Evolutionary conservation across 257 asterid genomes (phyloP).

Genomic region (Jaltomata sinuosa): DNA sequence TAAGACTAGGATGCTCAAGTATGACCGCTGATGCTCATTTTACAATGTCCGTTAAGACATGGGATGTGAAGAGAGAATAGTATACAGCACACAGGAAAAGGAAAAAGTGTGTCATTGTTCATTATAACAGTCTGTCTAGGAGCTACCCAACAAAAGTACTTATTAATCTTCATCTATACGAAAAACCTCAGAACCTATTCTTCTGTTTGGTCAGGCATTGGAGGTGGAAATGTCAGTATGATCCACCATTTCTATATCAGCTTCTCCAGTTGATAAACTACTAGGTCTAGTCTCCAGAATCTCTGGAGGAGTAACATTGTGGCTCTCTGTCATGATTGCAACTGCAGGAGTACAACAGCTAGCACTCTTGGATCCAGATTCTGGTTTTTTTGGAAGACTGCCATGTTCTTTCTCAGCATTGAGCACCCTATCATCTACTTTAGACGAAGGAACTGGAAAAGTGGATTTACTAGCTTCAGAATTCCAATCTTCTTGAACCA

Average conservation of each 20-base stretch:
- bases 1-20: neutral
- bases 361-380: neutral
- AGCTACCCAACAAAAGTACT: neutral
- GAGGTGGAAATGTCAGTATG: neutral
- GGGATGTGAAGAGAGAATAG: neutral
- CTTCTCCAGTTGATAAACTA: neutral
- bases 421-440: neutral
- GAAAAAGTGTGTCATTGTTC: neutral
- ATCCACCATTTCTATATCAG: neutral
- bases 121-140: neutral
- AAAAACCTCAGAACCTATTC: neutral
- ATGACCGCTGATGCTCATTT: neutral
- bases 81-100: neutral
- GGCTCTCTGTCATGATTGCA: neutral
- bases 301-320: neutral
- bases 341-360: neutral
- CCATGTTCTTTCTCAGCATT: constrained; percentile 10
- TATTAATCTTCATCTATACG: neutral
- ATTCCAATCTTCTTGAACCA: constrained; percentile 12
- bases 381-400: neutral
- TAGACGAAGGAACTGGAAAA: constrained; percentile 6
- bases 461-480: constrained; percentile 8
- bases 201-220: neutral
- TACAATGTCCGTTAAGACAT: neutral
- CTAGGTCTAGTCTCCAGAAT: neutral